phyloP scores from a whole-genome alignment of 2,329 filamentous ascomycete species.

The Fusarium sp. region DNA sequence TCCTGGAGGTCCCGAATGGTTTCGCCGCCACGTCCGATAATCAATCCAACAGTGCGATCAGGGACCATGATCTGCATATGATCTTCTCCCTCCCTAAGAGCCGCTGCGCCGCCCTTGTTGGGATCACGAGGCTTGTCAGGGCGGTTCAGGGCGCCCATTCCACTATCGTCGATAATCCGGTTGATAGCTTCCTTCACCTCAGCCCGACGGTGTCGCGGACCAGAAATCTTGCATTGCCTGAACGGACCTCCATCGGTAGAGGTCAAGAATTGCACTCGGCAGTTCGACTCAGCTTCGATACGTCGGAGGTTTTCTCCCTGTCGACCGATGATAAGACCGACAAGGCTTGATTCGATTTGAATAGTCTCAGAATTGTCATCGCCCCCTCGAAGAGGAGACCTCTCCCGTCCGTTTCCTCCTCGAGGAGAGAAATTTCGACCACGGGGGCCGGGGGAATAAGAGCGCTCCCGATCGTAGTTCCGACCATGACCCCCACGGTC shows the following conservation, averaged over 20 bases:
- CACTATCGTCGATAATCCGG: slow-evolving; percentile 85
- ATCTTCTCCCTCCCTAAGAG: slow-evolving; percentile 82
- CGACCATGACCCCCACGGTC: slow-evolving; percentile 54
- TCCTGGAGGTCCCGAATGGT: slow-evolving; percentile 94
- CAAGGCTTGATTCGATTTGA: slow-evolving; percentile 85
- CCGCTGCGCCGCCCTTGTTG: slow-evolving; percentile 54
- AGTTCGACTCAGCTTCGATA: slow-evolving; percentile 85
- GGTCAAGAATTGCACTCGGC: slow-evolving; percentile 89
- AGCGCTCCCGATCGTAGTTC: slow-evolving; percentile 72
- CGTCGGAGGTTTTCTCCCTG: slow-evolving; percentile 89
- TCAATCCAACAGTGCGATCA: slow-evolving; percentile 90
- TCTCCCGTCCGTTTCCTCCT: slow-evolving; percentile 65
- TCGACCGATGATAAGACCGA: slow-evolving; percentile 90
- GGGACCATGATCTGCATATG: slow-evolving; percentile 95
- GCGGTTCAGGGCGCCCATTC: slow-evolving; percentile 62
- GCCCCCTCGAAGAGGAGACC: slow-evolving; percentile 66
- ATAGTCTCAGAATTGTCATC: slow-evolving; percentile 85
- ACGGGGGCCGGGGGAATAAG: slow-evolving; percentile 74
- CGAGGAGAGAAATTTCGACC: slow-evolving; percentile 71
- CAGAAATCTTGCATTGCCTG: slow-evolving; percentile 88
- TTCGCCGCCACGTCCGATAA: slow-evolving; percentile 93
- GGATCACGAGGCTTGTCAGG: slow-evolving; percentile 56
- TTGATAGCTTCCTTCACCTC: slow-evolving; percentile 87
- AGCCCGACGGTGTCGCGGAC: slow-evolving; percentile 76
- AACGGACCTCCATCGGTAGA: slow-evolving; percentile 78